Evolutionary conservation across 805 yeast species (phyloP).

Genomic region (Pichia manshurica): DNA sequence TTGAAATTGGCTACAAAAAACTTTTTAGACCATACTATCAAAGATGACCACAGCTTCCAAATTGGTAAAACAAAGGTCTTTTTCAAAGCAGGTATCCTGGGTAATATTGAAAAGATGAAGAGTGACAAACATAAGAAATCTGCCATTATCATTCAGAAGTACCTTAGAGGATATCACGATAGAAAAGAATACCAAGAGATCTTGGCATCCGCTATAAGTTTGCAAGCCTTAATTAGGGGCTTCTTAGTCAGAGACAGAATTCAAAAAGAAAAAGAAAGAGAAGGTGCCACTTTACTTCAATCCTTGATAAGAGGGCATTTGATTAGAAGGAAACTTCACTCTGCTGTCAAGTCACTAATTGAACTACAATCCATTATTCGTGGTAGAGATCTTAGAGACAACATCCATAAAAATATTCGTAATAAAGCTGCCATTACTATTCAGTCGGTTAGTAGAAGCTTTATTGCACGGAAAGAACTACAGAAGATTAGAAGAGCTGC

Average conservation of each 20-base stretch:
- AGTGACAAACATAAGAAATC: conserved; percentile 70
- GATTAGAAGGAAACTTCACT: conserved; percentile 37
- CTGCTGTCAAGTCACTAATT: conserved; percentile 35
- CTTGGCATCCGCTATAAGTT: conserved; percentile 44
- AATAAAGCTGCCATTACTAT: conserved; percentile 61
- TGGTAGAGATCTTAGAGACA: conserved; percentile 50
- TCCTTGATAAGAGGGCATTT: conserved; percentile 52
- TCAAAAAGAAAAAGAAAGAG: conserved; percentile 47
- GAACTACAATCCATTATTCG: conserved; percentile 43
- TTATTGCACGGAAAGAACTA: conserved; percentile 51
- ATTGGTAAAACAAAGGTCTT: conserved; percentile 90
- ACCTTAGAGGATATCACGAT: conserved; percentile 58
- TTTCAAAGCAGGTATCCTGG: conserved; percentile 95
- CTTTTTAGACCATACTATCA: conserved; percentile 59
- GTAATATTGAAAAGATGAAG: conserved; percentile 80
- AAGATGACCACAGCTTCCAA: conserved; percentile 69
- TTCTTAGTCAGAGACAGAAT: conserved; percentile 48
- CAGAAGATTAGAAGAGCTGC: conserved; percentile 46
- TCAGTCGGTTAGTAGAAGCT: conserved; percentile 72
- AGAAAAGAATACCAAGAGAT: conserved; percentile 56
- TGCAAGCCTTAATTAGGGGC: conserved; percentile 67
- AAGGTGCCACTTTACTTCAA: conserved; percentile 70
- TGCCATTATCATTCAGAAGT: conserved; percentile 82
- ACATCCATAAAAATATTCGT: conserved; percentile 43
- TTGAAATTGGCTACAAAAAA: conserved; percentile 59